Evolutionary conservation across 2,329 filamentous ascomycete genomes (phyloP), one percentile per base, ranked within the genome.

Genomic region (Penicillium paneum): DNA sequence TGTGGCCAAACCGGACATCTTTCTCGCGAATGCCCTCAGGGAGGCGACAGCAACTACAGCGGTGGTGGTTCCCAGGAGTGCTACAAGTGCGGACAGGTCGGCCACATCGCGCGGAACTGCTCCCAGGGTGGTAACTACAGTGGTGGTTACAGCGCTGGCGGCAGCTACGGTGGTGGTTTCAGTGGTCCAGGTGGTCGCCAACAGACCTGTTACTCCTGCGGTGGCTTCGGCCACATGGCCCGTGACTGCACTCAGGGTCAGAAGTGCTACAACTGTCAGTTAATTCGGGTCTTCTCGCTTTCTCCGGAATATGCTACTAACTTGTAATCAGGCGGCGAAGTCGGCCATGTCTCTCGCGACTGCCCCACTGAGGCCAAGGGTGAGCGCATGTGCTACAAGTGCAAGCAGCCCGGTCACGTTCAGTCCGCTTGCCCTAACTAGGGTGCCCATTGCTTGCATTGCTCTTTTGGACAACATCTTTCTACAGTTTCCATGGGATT

Each of bases 371-470:
- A 96, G 79, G 89, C 90, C 56, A 84, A 86, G 66, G 83, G 85
- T 71, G 93, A 97, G 84, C 93, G 95, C 76, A 91, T 96, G 74
- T 99, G 94, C 88, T 99, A 99, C 85, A 96, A 95, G 83, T 97
- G 85, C 83, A 86, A 86, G 79, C 82, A 88, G 76, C 83, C 85
- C 65, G 92, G 93, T 67, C 93, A 97, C 79, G 88, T 97, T 74
- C 93, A 97, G 85, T 86, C 90, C 67, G 85, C 89, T 70, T 99
- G 94, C 87, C 90, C 93, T 71, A 91, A 89, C 82, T 90, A 88
- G 77, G 50, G 53, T 50, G 43, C 17, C 24, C 29, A 48, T 48
- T 40, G 43, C 55, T 52, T 62, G 61, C 54, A 60, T 64, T 58
- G 60, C 64, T 60, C 63, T 62, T 59, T 64, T 53, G 63, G 58